Conservation (phyloP, 257 asterid species). For the Jaltomata sinuosa region DNA sequence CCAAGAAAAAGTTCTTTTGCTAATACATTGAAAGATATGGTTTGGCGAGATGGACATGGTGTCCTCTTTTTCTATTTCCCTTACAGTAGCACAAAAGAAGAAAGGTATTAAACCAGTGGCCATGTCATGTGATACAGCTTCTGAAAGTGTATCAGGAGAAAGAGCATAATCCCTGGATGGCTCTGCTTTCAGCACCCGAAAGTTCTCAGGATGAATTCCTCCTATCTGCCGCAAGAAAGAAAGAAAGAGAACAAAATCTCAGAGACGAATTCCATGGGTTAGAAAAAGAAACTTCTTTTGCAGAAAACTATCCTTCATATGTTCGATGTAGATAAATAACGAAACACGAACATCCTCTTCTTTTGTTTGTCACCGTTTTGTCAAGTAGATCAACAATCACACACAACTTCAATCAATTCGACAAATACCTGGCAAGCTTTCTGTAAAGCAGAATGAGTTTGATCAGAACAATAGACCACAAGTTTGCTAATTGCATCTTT, state of each 20-base stretch:
- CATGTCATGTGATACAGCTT: slow-evolving; percentile 59
- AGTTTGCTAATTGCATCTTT: slow-evolving; percentile 62
- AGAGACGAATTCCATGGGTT: neutral
- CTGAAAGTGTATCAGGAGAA: slow-evolving; percentile 50
- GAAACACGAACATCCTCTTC: neutral
- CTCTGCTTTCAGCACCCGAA: slow-evolving; percentile 60
- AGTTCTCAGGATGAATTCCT: slow-evolving; percentile 71
- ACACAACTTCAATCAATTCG: neutral
- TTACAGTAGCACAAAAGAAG: slow-evolving; percentile 96
- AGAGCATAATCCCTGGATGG: slow-evolving; percentile 62
- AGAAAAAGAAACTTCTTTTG: neutral
- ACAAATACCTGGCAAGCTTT: slow-evolving; percentile 84
- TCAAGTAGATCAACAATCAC: neutral
- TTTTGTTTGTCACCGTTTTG: neutral
- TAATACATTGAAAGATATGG: neutral
- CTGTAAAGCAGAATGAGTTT: slow-evolving; percentile 66
- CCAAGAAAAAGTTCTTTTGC: neutral
- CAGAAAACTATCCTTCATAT: neutral
- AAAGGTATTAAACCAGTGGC: slow-evolving; percentile 82
- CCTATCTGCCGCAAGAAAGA: slow-evolving; percentile 51
- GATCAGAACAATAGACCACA: slow-evolving; percentile 78
- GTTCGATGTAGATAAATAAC: neutral
- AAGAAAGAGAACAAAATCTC: neutral
- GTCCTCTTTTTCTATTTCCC: slow-evolving; percentile 16
- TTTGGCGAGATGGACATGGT: slow-evolving; percentile 1